Evolutionary conservation across 179 eudicot species (phyloP).

Genomic region (Carnegiea gigantea): DNA sequence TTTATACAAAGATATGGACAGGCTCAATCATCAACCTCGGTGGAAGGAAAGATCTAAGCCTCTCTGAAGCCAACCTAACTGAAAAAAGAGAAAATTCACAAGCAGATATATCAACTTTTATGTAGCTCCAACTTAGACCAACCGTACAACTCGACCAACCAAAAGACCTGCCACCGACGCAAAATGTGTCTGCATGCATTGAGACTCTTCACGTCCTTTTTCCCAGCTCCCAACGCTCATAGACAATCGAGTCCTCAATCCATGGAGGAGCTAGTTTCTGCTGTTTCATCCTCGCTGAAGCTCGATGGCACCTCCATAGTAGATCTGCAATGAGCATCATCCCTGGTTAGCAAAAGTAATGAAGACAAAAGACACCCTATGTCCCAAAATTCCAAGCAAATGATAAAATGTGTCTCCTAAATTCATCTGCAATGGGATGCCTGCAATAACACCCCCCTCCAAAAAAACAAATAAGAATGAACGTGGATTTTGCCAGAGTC

Average conservation of each 20-base stretch:
- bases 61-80: background rate
- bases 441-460: too few relatives aligned
- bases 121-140: constrained; percentile 2
- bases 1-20: constrained; percentile 25
- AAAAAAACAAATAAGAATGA: too few relatives aligned
- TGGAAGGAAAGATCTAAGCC: background rate
- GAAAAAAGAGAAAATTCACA: constrained; percentile 1
- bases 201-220: background rate
- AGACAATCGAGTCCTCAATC: constrained; percentile 33
- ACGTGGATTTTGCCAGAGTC: too few relatives aligned
- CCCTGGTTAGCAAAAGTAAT: background rate
- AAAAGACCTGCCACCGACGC: constrained; percentile 13
- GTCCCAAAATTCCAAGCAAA: too few relatives aligned
- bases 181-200: background rate
- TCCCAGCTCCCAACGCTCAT: background rate
- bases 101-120: background rate
- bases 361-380: too few relatives aligned
- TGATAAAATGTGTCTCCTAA: too few relatives aligned
- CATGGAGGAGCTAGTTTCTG: constrained; percentile 69
- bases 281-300: constrained; percentile 88
- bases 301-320: constrained; percentile 62
- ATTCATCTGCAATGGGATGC: too few relatives aligned
- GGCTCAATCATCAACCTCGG: constrained; percentile 17
- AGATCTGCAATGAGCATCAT: constrained; percentile 39
- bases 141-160: constrained; percentile 25